Percentiles rank a stretch among this genome's conserved stretches.
Conservation (phyloP, 1,284 basidiomycete genomes). For the Dichomitus squalens region DNA sequence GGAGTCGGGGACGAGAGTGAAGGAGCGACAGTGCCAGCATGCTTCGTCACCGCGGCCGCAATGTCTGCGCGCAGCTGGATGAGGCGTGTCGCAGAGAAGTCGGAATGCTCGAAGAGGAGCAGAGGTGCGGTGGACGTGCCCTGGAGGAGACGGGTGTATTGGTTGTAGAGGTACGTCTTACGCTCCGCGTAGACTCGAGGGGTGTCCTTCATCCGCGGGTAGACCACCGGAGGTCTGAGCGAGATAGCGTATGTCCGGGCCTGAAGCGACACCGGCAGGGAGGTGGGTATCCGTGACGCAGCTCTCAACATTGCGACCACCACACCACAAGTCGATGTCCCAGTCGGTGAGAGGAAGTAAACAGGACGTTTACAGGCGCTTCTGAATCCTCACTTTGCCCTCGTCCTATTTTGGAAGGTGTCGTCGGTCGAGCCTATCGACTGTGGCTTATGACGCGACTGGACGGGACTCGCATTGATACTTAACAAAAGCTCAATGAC, state of each 20-base stretch:
- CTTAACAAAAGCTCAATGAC: too few species aligned
- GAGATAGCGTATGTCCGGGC: slow-evolving; percentile 51
- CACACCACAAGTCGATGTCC: not conserved
- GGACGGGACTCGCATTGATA: too few species aligned
- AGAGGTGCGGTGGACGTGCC: slow-evolving; percentile 56
- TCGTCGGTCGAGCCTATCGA: too few species aligned
- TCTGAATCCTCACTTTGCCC: not conserved
- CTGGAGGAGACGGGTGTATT: slow-evolving; percentile 68
- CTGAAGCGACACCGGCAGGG: slow-evolving; percentile 16
- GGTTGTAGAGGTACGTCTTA: slow-evolving; percentile 76
- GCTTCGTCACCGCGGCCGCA: slow-evolving; percentile 48
- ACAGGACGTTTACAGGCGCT: slow-evolving; percentile 8
- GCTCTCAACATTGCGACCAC: slow-evolving; percentile 17
- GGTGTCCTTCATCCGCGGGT: slow-evolving; percentile 47
- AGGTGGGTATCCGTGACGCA: slow-evolving; percentile 15
- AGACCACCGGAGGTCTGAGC: slow-evolving; percentile 52
- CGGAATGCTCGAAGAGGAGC: slow-evolving; percentile 70
- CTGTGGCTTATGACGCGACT: too few species aligned
- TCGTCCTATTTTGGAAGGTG: slow-evolving; percentile 4
- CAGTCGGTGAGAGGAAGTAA: not conserved
- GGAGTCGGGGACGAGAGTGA: slow-evolving; percentile 42
- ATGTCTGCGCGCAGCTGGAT: slow-evolving; percentile 69
- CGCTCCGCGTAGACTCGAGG: slow-evolving; percentile 70
- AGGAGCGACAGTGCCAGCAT: slow-evolving; percentile 39
- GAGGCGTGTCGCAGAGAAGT: slow-evolving; percentile 66